Conservation (phyloP, 2,329 filamentous ascomycete genomes). For the Alternaria triticina region DNA sequence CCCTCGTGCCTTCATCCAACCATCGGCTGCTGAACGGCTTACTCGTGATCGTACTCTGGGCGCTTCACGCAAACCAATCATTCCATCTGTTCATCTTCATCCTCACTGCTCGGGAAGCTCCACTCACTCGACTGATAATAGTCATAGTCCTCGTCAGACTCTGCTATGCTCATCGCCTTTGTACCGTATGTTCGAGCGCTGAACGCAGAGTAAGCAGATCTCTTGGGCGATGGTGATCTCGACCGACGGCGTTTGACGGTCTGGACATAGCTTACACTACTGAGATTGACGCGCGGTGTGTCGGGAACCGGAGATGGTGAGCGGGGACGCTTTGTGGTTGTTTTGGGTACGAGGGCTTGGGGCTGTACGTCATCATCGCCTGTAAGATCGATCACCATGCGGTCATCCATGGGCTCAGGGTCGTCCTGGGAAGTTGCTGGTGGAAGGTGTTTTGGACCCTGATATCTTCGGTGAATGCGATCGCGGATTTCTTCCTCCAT, state of each 20-base stretch:
- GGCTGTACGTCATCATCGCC: neutral
- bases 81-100: neutral
- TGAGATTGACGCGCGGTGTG: neutral
- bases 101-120: conserved; percentile 9
- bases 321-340: neutral
- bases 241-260: conserved; percentile 4
- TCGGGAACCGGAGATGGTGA: neutral
- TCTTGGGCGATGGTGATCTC: neutral
- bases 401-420: neutral
- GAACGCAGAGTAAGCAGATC: neutral
- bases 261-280: neutral
- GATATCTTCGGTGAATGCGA: conserved; percentile 12
- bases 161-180: neutral
- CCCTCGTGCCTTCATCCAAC: neutral
- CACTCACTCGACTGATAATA: conserved; percentile 16
- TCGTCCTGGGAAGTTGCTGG: neutral
- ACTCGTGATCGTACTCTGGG: neutral
- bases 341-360: neutral
- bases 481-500: conserved; percentile 8
- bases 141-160: neutral
- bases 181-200: neutral
- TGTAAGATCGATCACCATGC: neutral
- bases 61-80: neutral
- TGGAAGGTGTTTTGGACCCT: neutral
- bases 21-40: neutral